Base-by-base conservation (phyloP, 176 grass and related monocot genomes). In the Oryza rufipogon region DNA sequence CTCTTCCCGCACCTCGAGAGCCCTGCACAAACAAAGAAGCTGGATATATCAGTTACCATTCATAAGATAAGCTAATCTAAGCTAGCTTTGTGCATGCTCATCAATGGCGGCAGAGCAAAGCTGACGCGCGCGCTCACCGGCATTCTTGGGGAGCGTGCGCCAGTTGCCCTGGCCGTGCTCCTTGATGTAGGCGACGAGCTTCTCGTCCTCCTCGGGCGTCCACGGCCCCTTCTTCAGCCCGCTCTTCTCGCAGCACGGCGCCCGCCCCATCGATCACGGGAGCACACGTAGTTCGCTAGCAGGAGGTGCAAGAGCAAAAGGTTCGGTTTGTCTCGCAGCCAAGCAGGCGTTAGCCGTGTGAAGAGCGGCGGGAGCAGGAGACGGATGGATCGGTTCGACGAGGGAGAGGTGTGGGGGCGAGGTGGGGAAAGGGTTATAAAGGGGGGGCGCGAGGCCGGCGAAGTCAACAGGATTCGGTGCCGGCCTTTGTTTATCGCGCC, bases 381-480 rank as follows among this genome's bases (percentile, higher is more conserved):
- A 39, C 20, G 17, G 48, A 38, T 38, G n/a, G 81, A 67, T 63
- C 70, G 71, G 17, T 32, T 32, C 51, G 84, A 78, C 64, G 68
- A 79, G 51, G 51, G 15, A 78, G 70, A 51, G 56, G 42, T 70
- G 78, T 45, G 79, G 82, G 51, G 73, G 63, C 67, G 56, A 52
- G 78, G 82, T 38, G 72, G 64, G 65, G 46, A 64, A 77, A 41
- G 87, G 78, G 64, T 91, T 99, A 94, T 86, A 91, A 92, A 89
- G 91, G 82, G 38, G 38, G 7, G 10, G 51, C 15, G 51, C 56
- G 56, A 42, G 22, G 12, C 66, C 26, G 71, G 73, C 12, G 41
- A 92, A 92, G 93, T 92, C 91, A 99, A 96, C 75, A 75, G 81
- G 91, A 90, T 96, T 96, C 91, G 90, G 97, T 92, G 91, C 93